Base-by-base conservation (phyloP, 768 basidiomycete genomes). In the Boletus sp. region DNA sequence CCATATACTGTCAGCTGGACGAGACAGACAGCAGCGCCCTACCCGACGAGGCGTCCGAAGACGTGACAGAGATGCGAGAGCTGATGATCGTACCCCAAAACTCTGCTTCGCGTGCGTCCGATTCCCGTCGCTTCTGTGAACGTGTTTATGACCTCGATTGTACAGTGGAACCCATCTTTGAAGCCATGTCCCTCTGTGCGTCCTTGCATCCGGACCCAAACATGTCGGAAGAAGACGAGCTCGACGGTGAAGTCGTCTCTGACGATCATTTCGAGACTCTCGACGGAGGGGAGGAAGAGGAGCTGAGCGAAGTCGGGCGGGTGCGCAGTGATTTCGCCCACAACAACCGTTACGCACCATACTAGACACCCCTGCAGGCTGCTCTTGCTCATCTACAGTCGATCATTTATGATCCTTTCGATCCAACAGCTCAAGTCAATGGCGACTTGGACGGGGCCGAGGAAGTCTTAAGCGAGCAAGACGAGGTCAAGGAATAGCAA, bases 1-100 rank as follows among this genome's bases (percentile, higher is more conserved):
- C 85, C 7, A 82, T 98, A 68, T 98, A 98, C 72, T 97, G 94
- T 69, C 97, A 99, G 64, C 82, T 98, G 11, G 95, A 97, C 64
- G 92, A 92, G 49, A 73, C 74, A n/a, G 74, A 47, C 49, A 50
- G 9, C 35, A 35, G 66, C 74, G 67, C 61, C 67, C 52, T 76
- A 74, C 63, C 64, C 76, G 64, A 70, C 58, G 68, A 75, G 73
- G 37, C 72, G 1, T 48, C 63, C 24, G 64, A 69, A 15, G 72
- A 79, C 32, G 71, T 70, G 29, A 78, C 71, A 41, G 79, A 83
- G 8, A 87, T 95, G 84, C 80, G 90, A 52, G 96, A 98, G 67
- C 77, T 99, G 53, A 82, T 72, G 63, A 87, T 99, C 64, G 76
- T 86, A 14, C 90, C 95, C 2, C 73, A 79, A 61, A 75, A 81